Evolutionary conservation across 148 eudicot species (phyloP).

Genomic region (Arctostaphylos glauca): DNA sequence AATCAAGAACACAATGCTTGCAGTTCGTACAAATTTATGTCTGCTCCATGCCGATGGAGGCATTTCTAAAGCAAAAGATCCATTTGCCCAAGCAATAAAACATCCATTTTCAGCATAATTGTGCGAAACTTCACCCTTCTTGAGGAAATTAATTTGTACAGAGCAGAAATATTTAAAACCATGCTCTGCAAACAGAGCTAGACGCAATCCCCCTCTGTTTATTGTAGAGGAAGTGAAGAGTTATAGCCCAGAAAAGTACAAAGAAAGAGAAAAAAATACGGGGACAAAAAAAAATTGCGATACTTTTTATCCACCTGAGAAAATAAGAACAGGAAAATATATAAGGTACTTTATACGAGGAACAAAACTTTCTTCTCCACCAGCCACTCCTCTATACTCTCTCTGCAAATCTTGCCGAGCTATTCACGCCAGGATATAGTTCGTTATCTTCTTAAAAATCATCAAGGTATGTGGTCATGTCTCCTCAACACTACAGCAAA

Average conservation of each 20-base stretch:
- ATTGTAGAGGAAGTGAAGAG: not conserved
- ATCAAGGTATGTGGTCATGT: not conserved
- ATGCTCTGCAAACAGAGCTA: not conserved
- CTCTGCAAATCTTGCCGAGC: not conserved
- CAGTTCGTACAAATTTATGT: not conserved
- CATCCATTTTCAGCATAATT: not conserved
- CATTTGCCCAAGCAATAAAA: not conserved
- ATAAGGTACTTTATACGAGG: not conserved
- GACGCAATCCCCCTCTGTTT: not conserved
- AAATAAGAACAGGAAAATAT: not conserved
- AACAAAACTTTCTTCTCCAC: not conserved
- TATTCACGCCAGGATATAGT: not conserved
- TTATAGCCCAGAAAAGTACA: not conserved
- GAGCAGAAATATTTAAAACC: not conserved
- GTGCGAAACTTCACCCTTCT: not conserved
- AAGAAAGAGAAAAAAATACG: not conserved
- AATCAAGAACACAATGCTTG: not conserved
- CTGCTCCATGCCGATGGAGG: not conserved
- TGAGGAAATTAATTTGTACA: not conserved
- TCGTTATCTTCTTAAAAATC: not conserved
- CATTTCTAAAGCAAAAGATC: not conserved
- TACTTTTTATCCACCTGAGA: not conserved
- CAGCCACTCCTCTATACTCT: not conserved
- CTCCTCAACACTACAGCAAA: too few relatives aligned
- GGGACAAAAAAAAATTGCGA: not conserved